Percentiles rank a stretch among this genome's conserved stretches.
phyloP scores from a whole-genome alignment of 192 early-diverging fungal species.

The Coemansia biformis region DNA sequence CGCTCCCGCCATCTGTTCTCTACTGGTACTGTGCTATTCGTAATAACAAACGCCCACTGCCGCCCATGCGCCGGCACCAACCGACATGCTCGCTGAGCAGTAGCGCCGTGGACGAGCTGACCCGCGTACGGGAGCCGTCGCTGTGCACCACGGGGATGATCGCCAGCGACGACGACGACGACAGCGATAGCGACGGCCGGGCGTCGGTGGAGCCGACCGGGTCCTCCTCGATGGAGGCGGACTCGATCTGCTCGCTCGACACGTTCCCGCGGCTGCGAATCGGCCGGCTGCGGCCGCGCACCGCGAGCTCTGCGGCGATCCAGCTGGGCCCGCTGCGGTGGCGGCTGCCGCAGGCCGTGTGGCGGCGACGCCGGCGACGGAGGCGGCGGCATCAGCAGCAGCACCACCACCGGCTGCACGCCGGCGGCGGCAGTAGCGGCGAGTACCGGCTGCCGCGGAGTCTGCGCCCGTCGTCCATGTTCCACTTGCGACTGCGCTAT shows the following conservation, averaged over 20 bases:
- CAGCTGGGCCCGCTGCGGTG: slow-evolving; percentile 6
- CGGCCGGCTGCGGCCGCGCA: slow-evolving; percentile 9
- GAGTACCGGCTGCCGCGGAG: slow-evolving; percentile 31
- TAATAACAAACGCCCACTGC: too few relatives aligned
- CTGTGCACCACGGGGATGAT: background rate
- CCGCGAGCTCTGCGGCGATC: background rate
- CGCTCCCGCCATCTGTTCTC: too few relatives aligned
- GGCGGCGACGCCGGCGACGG: slow-evolving; percentile 1
- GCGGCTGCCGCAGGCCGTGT: slow-evolving; percentile 1
- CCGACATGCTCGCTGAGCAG: slow-evolving; percentile 18
- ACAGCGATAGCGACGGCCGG: too few relatives aligned
- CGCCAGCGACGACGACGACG: background rate
- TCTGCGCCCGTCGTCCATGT: slow-evolving; percentile 42
- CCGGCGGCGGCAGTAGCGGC: background rate
- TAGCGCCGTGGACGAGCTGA: slow-evolving; percentile 24
- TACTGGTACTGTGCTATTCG: too few relatives aligned
- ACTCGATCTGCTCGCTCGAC: slow-evolving; percentile 40
- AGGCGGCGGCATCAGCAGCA: slow-evolving; percentile 1
- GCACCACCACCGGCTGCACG: slow-evolving; percentile 1
- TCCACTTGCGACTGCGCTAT: slow-evolving; percentile 39
- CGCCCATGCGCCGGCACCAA: too few relatives aligned
- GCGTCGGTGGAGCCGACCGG: slow-evolving; percentile 1
- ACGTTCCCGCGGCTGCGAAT: slow-evolving; percentile 26
- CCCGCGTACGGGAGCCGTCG: background rate
- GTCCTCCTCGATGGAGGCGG: slow-evolving; percentile 11